Percentiles rank a stretch among this genome's conserved stretches.
phyloP scores from a whole-genome alignment of 306 rosid genomes.

The Fagus sylvatica region DNA sequence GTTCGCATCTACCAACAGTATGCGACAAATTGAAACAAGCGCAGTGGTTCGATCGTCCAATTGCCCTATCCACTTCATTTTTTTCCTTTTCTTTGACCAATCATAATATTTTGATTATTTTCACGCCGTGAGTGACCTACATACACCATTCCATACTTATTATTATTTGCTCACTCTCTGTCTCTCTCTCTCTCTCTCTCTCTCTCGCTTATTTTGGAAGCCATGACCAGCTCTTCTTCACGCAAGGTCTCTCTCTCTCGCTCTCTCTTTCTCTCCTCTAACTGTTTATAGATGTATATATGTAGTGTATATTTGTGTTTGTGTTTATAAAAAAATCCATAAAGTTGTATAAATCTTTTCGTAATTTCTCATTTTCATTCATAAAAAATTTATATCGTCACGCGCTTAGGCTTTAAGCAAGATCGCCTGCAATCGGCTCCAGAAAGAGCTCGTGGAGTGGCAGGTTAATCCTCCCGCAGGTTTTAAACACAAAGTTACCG shows the following conservation, averaged over 20 bases:
- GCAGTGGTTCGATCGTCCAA: neutral
- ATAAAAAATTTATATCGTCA: neutral
- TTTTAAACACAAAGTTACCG: slow-evolving; percentile 95
- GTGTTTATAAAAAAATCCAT: neutral
- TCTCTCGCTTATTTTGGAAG: neutral
- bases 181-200: neutral
- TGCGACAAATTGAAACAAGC: neutral
- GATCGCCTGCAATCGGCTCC: slow-evolving; percentile 98
- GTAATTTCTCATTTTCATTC: neutral
- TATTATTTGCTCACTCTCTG: neutral
- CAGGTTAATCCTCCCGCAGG: slow-evolving; percentile 95
- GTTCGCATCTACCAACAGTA: neutral
- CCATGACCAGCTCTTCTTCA: slow-evolving; percentile 9
- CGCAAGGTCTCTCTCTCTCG: slow-evolving; percentile 12
- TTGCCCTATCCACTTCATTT: neutral
- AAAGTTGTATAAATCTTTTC: neutral
- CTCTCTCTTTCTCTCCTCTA: neutral
- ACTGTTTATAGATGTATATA: neutral
- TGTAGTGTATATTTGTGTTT: neutral
- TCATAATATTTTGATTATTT: neutral
- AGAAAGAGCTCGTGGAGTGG: slow-evolving; percentile 98
- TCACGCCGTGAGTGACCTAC: neutral
- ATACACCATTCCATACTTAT: neutral
- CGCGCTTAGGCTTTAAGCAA: slow-evolving; percentile 71
- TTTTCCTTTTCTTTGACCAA: neutral